Conservation (phyloP, 345 rosid genomes). For the Pseudoturritis turrita region DNA sequence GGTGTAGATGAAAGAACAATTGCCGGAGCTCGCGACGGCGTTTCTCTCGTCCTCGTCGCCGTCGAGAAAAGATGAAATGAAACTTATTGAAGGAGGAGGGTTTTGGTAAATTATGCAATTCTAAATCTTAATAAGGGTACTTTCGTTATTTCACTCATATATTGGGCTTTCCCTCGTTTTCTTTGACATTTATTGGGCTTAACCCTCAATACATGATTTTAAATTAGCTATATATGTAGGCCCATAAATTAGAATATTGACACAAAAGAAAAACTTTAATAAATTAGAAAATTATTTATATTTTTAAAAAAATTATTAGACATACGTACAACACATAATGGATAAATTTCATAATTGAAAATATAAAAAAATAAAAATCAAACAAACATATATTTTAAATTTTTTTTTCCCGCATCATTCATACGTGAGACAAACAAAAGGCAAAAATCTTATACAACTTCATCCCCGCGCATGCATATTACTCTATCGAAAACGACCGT, state of each 20-base stretch:
- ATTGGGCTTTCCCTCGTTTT: too few relatives aligned
- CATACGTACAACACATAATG: constrained; percentile 13
- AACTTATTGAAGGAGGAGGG: background rate
- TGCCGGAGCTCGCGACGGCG: constrained; percentile 24
- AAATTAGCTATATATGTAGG: background rate
- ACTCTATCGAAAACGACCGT: constrained; percentile 14
- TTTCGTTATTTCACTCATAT: background rate
- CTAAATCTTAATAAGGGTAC: background rate
- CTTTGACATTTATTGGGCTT: too few relatives aligned
- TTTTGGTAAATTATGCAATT: background rate
- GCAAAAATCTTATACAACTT: constrained; percentile 19
- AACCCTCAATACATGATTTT: too few relatives aligned
- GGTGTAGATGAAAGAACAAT: background rate
- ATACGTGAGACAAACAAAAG: constrained; percentile 25
- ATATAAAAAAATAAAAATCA: background rate
- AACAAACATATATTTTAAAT: background rate
- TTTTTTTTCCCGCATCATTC: background rate
- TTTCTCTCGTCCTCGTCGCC: background rate
- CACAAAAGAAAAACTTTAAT: background rate
- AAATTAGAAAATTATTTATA: background rate
- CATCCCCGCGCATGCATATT: constrained; percentile 13
- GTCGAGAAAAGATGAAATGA: constrained; percentile 1
- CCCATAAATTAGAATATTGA: background rate
- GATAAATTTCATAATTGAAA: background rate
- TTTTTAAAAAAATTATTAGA: background rate